A percentile compares a stretch with the other conserved stretches of the same genome.
Evolutionary conservation across 495 filamentous ascomycete genomes (phyloP).

Genomic region (Penicillium crystallinum): DNA sequence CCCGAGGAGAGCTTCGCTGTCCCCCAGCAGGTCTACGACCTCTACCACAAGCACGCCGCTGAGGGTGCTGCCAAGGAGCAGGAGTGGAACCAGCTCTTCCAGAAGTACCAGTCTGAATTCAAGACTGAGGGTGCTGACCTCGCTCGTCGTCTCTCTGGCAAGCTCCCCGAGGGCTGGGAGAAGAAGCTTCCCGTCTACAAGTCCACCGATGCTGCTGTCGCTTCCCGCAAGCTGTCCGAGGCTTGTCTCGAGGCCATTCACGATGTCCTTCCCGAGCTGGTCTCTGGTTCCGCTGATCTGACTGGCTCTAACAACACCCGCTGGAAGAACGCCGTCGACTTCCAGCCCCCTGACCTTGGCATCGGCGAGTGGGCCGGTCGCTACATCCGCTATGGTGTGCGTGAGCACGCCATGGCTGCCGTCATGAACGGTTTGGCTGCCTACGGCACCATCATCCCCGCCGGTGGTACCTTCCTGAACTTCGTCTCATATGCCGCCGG

Average conservation of each 20-base stretch:
- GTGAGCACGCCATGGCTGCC: conserved; percentile 95
- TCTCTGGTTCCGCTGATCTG: conserved; percentile 95
- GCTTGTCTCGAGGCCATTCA: conserved; percentile 86
- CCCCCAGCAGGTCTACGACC: conserved; percentile 89
- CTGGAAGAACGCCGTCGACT: conserved; percentile 95
- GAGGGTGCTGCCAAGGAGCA: conserved; percentile 85
- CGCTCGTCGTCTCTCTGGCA: conserved; percentile 69
- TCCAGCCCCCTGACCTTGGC: conserved; percentile 81
- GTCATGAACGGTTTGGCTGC: conserved; percentile 97
- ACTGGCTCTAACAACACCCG: conserved; percentile 98
- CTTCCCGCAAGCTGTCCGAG: conserved; percentile 94
- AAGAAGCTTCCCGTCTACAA: conserved; percentile 91
- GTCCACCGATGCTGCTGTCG: conserved; percentile 74
- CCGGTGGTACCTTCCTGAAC: conserved; percentile 96
- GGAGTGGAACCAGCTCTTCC: conserved; percentile 92
- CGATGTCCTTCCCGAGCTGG: conserved; percentile 75
- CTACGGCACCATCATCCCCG: conserved; percentile 93
- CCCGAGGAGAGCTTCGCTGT: conserved; percentile 91
- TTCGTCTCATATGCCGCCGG: conserved; percentile 98
- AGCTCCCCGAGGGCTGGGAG: conserved; percentile 96
- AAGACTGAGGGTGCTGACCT: conserved; percentile 75
- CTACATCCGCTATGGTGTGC: conserved; percentile 95
- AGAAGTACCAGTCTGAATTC: conserved; percentile 75
- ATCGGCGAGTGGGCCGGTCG: conserved; percentile 87
- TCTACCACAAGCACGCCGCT: conserved; percentile 74